Conservation (phyloP, 1,284 basidiomycete species). For the Ceraceosorus guamensis region DNA sequence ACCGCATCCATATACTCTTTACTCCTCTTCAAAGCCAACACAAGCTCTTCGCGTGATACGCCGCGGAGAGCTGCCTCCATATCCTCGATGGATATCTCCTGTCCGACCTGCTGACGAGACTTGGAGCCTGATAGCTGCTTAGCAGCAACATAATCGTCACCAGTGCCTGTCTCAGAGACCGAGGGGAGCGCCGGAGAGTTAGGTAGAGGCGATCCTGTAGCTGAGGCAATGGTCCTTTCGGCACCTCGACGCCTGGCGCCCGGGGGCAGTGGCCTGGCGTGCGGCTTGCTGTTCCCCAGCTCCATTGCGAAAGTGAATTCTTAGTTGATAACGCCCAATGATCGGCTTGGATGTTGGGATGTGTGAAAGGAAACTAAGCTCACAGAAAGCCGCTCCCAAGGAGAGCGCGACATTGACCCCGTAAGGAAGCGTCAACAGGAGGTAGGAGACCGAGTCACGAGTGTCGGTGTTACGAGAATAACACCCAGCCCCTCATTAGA, state of each 20-base stretch:
- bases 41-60: conserved; percentile 27
- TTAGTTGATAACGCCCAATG: too few species aligned
- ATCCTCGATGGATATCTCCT: conserved; percentile 35
- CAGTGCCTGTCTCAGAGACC: neutral
- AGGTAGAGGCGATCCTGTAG: neutral
- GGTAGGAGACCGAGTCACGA: too few species aligned
- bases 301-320: too few species aligned
- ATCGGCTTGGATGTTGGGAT: too few species aligned
- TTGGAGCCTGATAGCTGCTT: neutral
- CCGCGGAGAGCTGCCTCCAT: conserved; percentile 32
- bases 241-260: neutral
- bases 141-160: neutral
- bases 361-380: too few species aligned
- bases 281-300: too few species aligned
- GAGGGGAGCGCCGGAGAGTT: neutral
- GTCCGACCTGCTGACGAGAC: too few species aligned
- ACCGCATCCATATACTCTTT: conserved; percentile 36
- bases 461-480: too few species aligned
- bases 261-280: neutral
- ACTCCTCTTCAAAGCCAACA: conserved; percentile 29
- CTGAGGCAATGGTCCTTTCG: neutral
- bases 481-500: too few species aligned
- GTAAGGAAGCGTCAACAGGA: too few species aligned
- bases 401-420: too few species aligned
- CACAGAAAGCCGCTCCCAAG: too few species aligned